These are phyloP conservation scores for Annulohypoxylon nitens DNA, from an alignment of 495 filamentous ascomycete species.

Conservation along the genomic window DNA sequence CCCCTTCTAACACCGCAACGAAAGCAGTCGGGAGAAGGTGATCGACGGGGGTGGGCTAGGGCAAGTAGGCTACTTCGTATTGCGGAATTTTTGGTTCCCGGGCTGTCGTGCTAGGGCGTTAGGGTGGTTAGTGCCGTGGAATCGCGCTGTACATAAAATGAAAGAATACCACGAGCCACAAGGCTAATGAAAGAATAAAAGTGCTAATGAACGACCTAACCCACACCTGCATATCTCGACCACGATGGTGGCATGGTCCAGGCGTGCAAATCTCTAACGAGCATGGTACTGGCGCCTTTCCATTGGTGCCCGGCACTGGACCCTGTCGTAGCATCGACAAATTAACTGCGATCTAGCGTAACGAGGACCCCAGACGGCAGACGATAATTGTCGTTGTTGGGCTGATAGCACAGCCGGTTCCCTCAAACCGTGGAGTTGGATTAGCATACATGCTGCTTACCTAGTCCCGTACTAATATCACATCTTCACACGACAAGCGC, in stretches of 20 bases:
- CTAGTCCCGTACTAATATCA: neutral
- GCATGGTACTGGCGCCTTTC: neutral
- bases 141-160: neutral
- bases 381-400: neutral
- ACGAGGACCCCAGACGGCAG: neutral
- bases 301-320: conserved; percentile 9
- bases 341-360: neutral
- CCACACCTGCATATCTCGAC: neutral
- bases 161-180: neutral
- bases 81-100: neutral
- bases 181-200: neutral
- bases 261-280: conserved; percentile 14
- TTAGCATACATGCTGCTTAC: neutral
- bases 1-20: neutral
- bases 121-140: neutral
- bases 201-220: conserved; percentile 1
- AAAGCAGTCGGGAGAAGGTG: neutral
- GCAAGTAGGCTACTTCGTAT: conserved; percentile 1
- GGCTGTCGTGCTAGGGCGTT: neutral
- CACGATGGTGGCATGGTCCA: neutral
- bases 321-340: conserved; percentile 4
- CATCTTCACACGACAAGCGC: neutral
- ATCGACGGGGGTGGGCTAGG: neutral
- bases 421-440: conserved; percentile 28
- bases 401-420: conserved; percentile 27